These are phyloP conservation scores for Mortierella sp. DNA, from an alignment of 371 early-diverging fungal species.

Conservation along the genomic window DNA sequence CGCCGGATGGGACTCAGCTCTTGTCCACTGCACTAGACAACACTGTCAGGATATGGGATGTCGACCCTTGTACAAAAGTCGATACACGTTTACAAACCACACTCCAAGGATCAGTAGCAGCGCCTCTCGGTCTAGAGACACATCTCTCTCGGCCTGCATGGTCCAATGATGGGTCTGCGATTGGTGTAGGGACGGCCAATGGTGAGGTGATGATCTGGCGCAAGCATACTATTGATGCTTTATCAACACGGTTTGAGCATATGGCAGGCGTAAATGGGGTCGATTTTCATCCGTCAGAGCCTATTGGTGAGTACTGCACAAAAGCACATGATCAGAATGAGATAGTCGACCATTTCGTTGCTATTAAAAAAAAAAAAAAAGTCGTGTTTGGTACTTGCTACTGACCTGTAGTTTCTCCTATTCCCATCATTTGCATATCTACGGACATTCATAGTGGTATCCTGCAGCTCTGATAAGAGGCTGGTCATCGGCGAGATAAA, in stretches of 20 bases:
- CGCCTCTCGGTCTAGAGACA: constrained; percentile 94
- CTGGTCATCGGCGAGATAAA: constrained; percentile 86
- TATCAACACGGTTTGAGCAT: constrained; percentile 97
- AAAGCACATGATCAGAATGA: too few relatives aligned
- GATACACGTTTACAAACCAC: constrained; percentile 70
- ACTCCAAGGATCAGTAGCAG: constrained; percentile 74
- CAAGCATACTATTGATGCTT: constrained; percentile 79
- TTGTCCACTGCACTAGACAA: constrained; percentile 93
- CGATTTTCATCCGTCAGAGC: constrained; percentile 93
- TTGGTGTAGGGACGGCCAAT: constrained; percentile 94
- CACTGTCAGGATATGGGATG: constrained; percentile 93
- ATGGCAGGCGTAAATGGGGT: constrained; percentile 96
- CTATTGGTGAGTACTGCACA: constrained; percentile 66
- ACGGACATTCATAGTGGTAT: constrained; percentile 66
- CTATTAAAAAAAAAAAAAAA: too few relatives aligned
- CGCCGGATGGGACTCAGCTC: constrained; percentile 84
- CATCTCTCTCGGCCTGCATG: constrained; percentile 90
- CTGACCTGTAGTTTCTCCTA: background rate
- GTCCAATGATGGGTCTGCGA: constrained; percentile 89
- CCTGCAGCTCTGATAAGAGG: constrained; percentile 87
- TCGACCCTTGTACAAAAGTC: constrained; percentile 85
- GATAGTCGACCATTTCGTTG: too few relatives aligned
- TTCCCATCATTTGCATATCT: background rate
- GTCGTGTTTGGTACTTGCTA: too few relatives aligned
- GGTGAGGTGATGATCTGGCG: constrained; percentile 96